A percentile compares a stretch with the other conserved stretches of the same genome.
Evolutionary conservation across 495 filamentous ascomycete species (phyloP).

Genomic region (Letharia lupina): DNA sequence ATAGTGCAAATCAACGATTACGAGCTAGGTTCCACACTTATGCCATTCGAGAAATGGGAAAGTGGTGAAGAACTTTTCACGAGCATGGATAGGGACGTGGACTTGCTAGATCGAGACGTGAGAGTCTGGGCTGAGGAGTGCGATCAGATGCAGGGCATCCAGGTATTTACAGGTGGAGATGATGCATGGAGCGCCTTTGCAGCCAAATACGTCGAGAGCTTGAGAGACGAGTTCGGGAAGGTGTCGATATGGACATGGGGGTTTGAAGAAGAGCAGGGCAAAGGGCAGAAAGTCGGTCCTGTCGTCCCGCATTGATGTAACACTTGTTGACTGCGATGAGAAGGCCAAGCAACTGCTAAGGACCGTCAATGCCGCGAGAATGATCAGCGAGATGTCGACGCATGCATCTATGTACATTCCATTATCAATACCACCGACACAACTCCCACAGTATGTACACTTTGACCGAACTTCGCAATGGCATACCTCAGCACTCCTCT

Average conservation of each 20-base stretch:
- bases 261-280: slow-evolving; percentile 49
- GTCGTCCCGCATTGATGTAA: slow-evolving; percentile 1
- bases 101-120: slow-evolving; percentile 81
- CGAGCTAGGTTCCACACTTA: slow-evolving; percentile 63
- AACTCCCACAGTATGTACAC: slow-evolving; percentile 50
- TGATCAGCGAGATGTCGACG: slow-evolving; percentile 55
- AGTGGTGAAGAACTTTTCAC: slow-evolving; percentile 77
- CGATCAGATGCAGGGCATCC: slow-evolving; percentile 82
- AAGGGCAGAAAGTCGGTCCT: slow-evolving; percentile 38
- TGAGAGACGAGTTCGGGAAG: slow-evolving; percentile 90
- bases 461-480: slow-evolving; percentile 63
- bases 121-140: slow-evolving; percentile 85
- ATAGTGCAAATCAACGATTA: slow-evolving; percentile 84
- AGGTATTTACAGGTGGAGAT: slow-evolving; percentile 68
- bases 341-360: slow-evolving; percentile 46
- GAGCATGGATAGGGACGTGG: slow-evolving; percentile 72
- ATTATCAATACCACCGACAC: slow-evolving; percentile 51
- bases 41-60: slow-evolving; percentile 77
- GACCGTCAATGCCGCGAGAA: slow-evolving; percentile 61
- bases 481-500: slow-evolving; percentile 73
- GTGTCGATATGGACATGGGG: slow-evolving; percentile 79
- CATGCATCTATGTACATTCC: slow-evolving; percentile 75
- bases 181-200: slow-evolving; percentile 94
- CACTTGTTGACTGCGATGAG: slow-evolving; percentile 2
- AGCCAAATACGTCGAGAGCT: slow-evolving; percentile 63